These are phyloP conservation scores for Aspergillus felis DNA, from an alignment of 2,329 filamentous ascomycete species.

Conservation along the genomic window DNA sequence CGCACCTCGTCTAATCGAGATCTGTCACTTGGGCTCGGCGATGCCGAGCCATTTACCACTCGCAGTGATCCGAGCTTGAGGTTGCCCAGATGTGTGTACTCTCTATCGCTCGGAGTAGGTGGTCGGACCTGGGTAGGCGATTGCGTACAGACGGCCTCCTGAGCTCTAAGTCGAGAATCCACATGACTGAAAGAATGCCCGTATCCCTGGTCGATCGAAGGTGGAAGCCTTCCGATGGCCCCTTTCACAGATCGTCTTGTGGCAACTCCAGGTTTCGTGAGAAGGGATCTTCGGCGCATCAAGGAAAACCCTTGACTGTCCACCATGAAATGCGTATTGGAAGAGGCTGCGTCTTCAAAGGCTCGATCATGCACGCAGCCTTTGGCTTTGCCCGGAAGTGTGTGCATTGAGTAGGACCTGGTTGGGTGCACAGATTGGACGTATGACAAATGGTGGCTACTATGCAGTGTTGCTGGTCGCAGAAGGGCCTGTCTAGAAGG, in stretches of 20 bases:
- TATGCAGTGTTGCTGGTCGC: constrained; percentile 16
- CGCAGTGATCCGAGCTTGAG: constrained; percentile 39
- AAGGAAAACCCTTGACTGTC: constrained; percentile 32
- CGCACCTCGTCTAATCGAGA: constrained; percentile 16
- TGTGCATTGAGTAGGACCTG: constrained; percentile 29
- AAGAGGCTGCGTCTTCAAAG: constrained; percentile 26
- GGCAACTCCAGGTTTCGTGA: constrained; percentile 32
- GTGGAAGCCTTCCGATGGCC: constrained; percentile 17
- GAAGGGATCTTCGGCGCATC: constrained; percentile 35
- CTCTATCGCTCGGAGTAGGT: constrained; percentile 26
- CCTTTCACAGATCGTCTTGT: constrained; percentile 31
- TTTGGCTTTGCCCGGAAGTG: constrained; percentile 20
- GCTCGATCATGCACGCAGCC: constrained; percentile 22
- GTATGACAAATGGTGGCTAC: constrained; percentile 12
- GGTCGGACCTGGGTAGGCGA: constrained; percentile 14
- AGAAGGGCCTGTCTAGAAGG: constrained; percentile 17
- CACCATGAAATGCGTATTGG: constrained; percentile 32
- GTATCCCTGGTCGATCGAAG: constrained; percentile 22
- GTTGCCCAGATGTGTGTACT: constrained; percentile 38
- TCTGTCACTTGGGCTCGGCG: constrained; percentile 36
- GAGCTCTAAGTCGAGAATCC: constrained; percentile 1
- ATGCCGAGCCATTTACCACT: constrained; percentile 37
- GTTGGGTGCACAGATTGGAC: constrained; percentile 15
- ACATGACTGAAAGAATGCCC: constrained; percentile 8
- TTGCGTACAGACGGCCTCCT: constrained; percentile 11